phyloP scores from a whole-genome alignment of 106 monocot genomes.

The Chionographis japonica region DNA sequence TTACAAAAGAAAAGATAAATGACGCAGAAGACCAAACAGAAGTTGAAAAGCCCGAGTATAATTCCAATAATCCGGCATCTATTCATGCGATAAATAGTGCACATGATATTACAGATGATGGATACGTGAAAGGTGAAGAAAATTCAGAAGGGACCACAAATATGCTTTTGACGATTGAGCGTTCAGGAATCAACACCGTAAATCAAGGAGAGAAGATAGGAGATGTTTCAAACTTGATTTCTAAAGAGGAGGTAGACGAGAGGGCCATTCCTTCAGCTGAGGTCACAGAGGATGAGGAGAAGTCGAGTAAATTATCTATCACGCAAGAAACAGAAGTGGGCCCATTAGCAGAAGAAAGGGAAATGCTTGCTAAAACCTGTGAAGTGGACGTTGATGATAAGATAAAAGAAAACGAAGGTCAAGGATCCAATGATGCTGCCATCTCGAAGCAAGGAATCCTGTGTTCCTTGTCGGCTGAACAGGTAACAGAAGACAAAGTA shows the following conservation, averaged over 20 bases:
- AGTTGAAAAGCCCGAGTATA: background rate
- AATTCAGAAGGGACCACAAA: background rate
- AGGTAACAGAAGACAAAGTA: too few relatives aligned
- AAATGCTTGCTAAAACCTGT: background rate
- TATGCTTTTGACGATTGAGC: background rate
- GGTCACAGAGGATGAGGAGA: slow-evolving; percentile 3
- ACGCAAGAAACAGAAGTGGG: slow-evolving; percentile 12
- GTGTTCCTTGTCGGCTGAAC: too few relatives aligned
- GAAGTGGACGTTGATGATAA: slow-evolving; percentile 11
- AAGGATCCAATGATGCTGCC: background rate
- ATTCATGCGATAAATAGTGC: background rate
- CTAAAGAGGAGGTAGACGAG: background rate
- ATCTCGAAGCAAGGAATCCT: slow-evolving; percentile 6
- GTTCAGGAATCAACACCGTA: background rate
- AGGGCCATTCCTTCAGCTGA: background rate
- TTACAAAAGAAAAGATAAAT: background rate
- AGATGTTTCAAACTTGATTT: slow-evolving; percentile 3
- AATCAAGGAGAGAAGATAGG: background rate
- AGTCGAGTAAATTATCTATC: background rate
- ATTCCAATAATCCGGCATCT: slow-evolving; percentile 1
- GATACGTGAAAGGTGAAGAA: background rate
- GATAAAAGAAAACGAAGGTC: background rate
- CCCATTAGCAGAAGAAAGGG: slow-evolving; percentile 5
- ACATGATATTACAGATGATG: background rate
- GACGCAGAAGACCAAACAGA: background rate